Conservation (phyloP, 371 early-diverging fungal genomes). For the Mucor lusitanicus region DNA sequence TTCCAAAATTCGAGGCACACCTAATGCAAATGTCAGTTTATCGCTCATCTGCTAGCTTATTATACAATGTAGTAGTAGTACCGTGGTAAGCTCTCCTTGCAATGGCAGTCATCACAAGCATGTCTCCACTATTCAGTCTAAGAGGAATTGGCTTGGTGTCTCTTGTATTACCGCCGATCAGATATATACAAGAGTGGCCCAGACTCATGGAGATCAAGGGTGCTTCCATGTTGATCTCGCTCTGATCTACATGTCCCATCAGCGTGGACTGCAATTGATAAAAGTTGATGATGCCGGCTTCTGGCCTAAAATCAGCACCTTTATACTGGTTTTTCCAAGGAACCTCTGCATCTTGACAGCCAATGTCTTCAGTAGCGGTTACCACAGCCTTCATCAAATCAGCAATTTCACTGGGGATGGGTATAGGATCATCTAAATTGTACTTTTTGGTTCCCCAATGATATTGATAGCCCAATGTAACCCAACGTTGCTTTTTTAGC, state of each 20-base stretch:
- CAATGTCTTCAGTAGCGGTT: constrained; percentile 50
- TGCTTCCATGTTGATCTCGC: constrained; percentile 81
- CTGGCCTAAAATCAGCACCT: constrained; percentile 59
- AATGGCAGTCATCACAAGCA: constrained; percentile 82
- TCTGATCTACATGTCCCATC: constrained; percentile 89
- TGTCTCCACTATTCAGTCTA: constrained; percentile 78
- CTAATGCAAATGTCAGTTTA: constrained; percentile 27
- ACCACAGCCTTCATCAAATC: constrained; percentile 56
- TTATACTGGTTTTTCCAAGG: constrained; percentile 46
- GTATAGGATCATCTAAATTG: constrained; percentile 56
- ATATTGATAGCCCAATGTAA: constrained; percentile 89
- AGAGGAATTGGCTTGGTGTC: constrained; percentile 67
- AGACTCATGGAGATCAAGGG: constrained; percentile 77
- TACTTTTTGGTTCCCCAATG: constrained; percentile 89
- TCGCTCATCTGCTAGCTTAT: too few relatives aligned
- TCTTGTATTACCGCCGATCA: constrained; percentile 72
- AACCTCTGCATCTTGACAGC: constrained; percentile 9
- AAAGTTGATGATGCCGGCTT: constrained; percentile 92
- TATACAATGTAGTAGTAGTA: too few relatives aligned
- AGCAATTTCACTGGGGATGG: constrained; percentile 54
- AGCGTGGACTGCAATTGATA: constrained; percentile 79
- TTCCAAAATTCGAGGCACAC: constrained; percentile 76
- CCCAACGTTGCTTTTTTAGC: constrained; percentile 79
- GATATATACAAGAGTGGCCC: constrained; percentile 80
- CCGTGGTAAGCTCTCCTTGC: constrained; percentile 79